Percentiles rank a stretch among this genome's conserved stretches.
Conservation (phyloP, 176 grass and related monocot genomes). For the Oryza nivara region DNA sequence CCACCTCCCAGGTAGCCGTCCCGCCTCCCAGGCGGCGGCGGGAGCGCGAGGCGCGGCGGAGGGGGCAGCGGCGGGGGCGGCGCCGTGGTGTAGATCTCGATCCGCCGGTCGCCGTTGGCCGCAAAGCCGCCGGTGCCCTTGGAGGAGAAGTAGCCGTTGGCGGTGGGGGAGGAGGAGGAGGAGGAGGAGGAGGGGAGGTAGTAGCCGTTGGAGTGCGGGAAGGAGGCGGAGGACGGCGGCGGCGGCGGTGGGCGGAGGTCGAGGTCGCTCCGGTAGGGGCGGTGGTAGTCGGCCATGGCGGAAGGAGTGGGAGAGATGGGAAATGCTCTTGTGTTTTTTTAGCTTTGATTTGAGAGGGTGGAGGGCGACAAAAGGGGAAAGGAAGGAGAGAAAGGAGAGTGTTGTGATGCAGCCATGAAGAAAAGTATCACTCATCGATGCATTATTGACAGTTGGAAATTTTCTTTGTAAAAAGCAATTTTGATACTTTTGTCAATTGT, state of each 20-base stretch:
- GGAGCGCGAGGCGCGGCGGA: constrained; percentile 46
- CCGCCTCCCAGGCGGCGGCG: constrained; percentile 48
- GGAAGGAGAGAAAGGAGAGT: neutral
- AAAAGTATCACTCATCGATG: neutral
- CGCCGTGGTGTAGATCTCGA: constrained; percentile 65
- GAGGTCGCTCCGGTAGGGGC: constrained; percentile 54
- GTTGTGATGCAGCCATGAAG: neutral
- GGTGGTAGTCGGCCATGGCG: constrained; percentile 75
- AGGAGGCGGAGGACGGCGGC: constrained; percentile 23
- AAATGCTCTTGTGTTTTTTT: constrained; percentile 21
- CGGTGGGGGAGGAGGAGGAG: constrained; percentile 27
- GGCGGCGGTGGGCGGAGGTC: constrained; percentile 37
- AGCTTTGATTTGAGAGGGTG: neutral
- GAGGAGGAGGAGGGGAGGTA: constrained; percentile 34
- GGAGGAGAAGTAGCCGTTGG: constrained; percentile 43
- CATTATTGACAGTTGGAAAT: neutral
- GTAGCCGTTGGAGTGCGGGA: constrained; percentile 46
- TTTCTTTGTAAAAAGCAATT: too few species aligned
- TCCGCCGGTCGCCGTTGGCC: constrained; percentile 42
- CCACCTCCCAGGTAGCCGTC: constrained; percentile 48
- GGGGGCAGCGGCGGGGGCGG: constrained; percentile 14
- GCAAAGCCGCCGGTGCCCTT: constrained; percentile 35
- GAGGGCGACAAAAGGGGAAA: constrained; percentile 9
- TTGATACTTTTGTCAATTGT: too few species aligned
- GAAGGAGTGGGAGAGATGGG: constrained; percentile 3